Base-by-base conservation (phyloP, 495 filamentous ascomycete genomes). In the Neurospora cerealis region DNA sequence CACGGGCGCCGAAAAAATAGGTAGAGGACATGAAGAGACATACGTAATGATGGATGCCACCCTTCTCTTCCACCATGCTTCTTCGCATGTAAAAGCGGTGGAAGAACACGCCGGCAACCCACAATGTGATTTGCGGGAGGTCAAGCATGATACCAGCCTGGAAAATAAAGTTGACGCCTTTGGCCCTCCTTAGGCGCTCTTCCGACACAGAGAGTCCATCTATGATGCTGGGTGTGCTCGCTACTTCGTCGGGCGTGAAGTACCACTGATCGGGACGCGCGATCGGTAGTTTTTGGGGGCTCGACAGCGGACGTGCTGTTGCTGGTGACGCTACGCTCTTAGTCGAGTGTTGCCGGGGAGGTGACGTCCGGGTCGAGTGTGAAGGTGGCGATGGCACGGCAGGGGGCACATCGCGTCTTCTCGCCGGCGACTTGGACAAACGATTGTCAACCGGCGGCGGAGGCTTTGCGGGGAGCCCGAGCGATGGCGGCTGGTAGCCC, bases 161-260 rank as follows among this genome's bases (percentile, higher is more conserved):
- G 75, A 91, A 88, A 77, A 99, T 97, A 85, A 99, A 99, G 80
- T 97, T 96, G 74, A 96, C 91, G 60, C 95, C 95, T 80, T 98
- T 98, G 73, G 91, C 89, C 71, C 96, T 90, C 70, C 90, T 86
- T 69, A 91, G 86, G 44, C 92, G 86, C 82, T 98, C 96, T 78
- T 92, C 88, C 19, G 91, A 89, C 15, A 89, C 84, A 2, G 89
- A 77, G 76, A 98, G 88, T 42, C 95, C 95, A 74, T 97, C 93
- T 0, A 95, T 80, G 71, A 94, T 90, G 70, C 93, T 96, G 3
- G 96, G 96, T 9, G 94, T 90, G 74, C 89, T 91, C 40, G 85
- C 83, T 21, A 97, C 87, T 81, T 99, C 96, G 44, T 92, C 90
- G 69, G 92, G 87, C 19, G 91, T 91, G 79, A 98, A 98, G 54